phyloP scores from a whole-genome alignment of 164 flowering plant species.

The Dillenia suffruticosa region DNA sequence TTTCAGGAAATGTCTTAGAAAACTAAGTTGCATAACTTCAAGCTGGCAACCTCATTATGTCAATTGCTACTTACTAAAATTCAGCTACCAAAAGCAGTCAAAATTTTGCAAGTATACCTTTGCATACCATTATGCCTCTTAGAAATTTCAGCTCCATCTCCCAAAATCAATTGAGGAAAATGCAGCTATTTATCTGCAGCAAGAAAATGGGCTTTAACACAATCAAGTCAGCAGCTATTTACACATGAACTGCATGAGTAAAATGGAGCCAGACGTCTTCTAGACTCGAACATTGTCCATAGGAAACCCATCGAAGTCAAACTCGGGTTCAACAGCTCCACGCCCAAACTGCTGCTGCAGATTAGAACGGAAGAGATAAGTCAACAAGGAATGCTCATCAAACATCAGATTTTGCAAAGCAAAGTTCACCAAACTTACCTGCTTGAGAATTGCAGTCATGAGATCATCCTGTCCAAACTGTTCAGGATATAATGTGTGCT shows the following conservation, averaged over 20 bases:
- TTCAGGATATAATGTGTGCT: conserved; percentile 21
- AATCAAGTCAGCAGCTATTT: conserved; percentile 11
- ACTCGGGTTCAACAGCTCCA: conserved; percentile 45
- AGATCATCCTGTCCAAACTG: conserved; percentile 74
- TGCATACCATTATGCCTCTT: conserved; percentile 24
- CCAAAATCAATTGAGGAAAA: neutral
- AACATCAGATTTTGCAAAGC: neutral
- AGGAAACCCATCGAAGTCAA: conserved; percentile 62
- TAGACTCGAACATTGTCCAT: conserved; percentile 58
- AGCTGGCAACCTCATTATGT: neutral
- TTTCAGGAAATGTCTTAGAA: conserved; percentile 14
- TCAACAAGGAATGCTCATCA: neutral
- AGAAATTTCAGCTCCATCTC: conserved; percentile 6
- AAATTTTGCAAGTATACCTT: conserved; percentile 36
- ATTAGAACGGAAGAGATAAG: conserved; percentile 10
- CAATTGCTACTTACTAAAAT: conserved; percentile 10
- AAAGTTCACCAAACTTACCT: conserved; percentile 35
- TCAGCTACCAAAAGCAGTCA: conserved; percentile 28
- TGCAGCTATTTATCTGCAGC: too few species aligned
- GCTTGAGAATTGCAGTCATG: conserved; percentile 69
- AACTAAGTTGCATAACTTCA: conserved; percentile 6
- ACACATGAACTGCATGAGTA: conserved; percentile 16
- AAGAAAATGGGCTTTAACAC: too few species aligned
- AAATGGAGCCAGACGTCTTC: conserved; percentile 5
- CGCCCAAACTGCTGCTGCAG: conserved; percentile 55